Base-by-base conservation (phyloP, 768 basidiomycete species). In the Podaxis pistillaris region DNA sequence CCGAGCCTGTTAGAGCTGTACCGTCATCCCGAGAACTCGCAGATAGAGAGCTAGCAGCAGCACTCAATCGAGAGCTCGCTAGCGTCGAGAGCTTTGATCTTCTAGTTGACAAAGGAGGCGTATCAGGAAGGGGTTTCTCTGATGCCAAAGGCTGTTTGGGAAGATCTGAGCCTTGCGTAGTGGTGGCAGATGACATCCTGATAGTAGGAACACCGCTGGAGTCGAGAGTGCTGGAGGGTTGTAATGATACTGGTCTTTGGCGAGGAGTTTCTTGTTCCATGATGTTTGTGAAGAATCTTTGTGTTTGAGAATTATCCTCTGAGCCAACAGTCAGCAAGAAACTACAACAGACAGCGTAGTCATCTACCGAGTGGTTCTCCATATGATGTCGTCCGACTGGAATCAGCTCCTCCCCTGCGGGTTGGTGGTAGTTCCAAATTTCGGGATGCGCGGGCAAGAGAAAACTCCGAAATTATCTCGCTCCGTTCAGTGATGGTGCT, bases 11-110 rank as follows among this genome's bases (percentile, higher is more conserved):
- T 37, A 83, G 76, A 47, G 84, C 73, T 9, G 76, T 82, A 62
- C 81, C 83, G 2, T 82, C 84, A 24, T 86, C 84, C 54, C 81
- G 76, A 24, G 87, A 86, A 67, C 82, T 85, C 63, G 80, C 76
- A 62, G 78, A 82, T 50, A 75, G 75, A 38, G 71, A 71, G 53
- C 74, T 64, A 44, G 51, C 77, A 50, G 78, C 69, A 30, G 79
- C 79, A 60, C 83, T 84, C 2, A 85, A 81, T 61, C 86, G 78
- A 8, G 88, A 88, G 66, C 82, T 87, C 11, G 90, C 89, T 19
- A 92, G 75, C 63, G 81, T 79, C 1, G 88, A 86, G 41, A 93
- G 74, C 68, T 90, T 92, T 7, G 90, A 91, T 64, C 83, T 84
- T 67, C 79, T 83, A 13, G 75, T 71, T 33, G 75, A 70, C 26